A percentile compares a stretch with the other conserved stretches of the same genome.
These are phyloP conservation scores for Globisporangium middletonii DNA, from an alignment of 352 stramenopile genomes.

Conservation along the genomic window DNA sequence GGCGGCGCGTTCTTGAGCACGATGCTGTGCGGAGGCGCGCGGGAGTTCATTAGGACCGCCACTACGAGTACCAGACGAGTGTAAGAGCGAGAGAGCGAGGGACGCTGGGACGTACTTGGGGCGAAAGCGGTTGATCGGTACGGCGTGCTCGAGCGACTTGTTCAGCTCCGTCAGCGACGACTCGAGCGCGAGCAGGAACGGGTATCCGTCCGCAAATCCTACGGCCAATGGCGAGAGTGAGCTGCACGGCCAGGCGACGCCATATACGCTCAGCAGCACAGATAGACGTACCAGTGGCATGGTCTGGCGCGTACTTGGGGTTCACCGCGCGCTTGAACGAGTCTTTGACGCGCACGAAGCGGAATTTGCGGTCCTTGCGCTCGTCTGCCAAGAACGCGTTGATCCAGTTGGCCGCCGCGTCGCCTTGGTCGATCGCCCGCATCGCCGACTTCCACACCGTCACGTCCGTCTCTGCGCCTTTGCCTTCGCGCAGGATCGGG, in stretches of 20 bases:
- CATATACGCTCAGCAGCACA: neutral
- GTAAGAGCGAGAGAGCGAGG: neutral
- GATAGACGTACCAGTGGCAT: constrained; percentile 30
- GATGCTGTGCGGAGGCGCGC: constrained; percentile 26
- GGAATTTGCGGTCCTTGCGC: constrained; percentile 28
- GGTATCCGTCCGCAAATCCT: constrained; percentile 77
- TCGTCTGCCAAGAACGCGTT: constrained; percentile 39
- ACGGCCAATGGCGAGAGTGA: neutral
- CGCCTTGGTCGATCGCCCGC: constrained; percentile 53
- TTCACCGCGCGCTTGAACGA: constrained; percentile 47
- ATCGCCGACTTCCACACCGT: constrained; percentile 58
- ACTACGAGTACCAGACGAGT: neutral
- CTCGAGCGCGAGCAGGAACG: constrained; percentile 58
- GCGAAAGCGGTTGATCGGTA: constrained; percentile 81
- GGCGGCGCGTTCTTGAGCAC: constrained; percentile 53
- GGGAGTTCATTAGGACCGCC: neutral
- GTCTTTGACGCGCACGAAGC: constrained; percentile 56
- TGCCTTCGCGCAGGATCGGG: constrained; percentile 30
- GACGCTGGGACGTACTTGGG: constrained; percentile 46
- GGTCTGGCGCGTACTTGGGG: constrained; percentile 50
- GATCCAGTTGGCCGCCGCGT: constrained; percentile 56
- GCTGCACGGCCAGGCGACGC: neutral
- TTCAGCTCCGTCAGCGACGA: constrained; percentile 63
- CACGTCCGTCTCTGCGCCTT: constrained; percentile 27
- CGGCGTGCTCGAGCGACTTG: constrained; percentile 31